Base-by-base conservation (phyloP, 2,329 filamentous ascomycete species). In the Fusarium austroafricanum region DNA sequence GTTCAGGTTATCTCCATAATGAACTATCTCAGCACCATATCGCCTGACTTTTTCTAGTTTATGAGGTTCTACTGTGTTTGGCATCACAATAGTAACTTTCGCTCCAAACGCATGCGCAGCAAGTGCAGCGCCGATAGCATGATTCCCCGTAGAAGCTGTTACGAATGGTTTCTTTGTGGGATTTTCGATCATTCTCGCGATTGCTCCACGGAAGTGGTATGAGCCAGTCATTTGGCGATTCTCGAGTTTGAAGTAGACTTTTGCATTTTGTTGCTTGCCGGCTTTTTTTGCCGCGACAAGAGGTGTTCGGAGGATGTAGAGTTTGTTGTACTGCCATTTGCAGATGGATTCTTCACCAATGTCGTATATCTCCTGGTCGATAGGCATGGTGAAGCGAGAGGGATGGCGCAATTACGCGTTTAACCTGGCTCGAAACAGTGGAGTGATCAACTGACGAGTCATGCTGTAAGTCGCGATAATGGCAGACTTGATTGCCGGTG, bases 371-470 rank as follows among this genome's bases (percentile, higher is more conserved):
- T 53, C 37, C 18, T 39, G 37, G 14, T 42, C 2, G 21, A 20
- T 18, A 5, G 47, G 21, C 54, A 56, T 56, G 29, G 0, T 29
- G 7, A 6, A 2, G 12, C 4, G 12, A 11, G 14, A 18, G 26
- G 9, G 26, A 6, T 6, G 3, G 14, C 18, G 21, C 3, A 2
- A 6, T 6, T 18, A 5, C 3, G 29, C 10, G 29, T 14, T 31
- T 31, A 31, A 31, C 29, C 29, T 12, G 29, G 29, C 14, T 12
- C 29, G 10, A 31, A 12, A 8, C 3, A 21, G n/a, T 33, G 4
- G 2, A 1, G 4, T 10, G 23, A 15, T 15, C 4, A 2, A 1
- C 2, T 10, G 5, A 2, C 0, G 6, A 10, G 1, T 7, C 46
- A 56, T 53, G 15, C 3, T 21, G 29, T 1, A 9, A 26, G 26